These are phyloP conservation scores for Nannochloropsis oceanica DNA, from an alignment of 108 stramenopile genomes.

Conservation along the genomic window DNA sequence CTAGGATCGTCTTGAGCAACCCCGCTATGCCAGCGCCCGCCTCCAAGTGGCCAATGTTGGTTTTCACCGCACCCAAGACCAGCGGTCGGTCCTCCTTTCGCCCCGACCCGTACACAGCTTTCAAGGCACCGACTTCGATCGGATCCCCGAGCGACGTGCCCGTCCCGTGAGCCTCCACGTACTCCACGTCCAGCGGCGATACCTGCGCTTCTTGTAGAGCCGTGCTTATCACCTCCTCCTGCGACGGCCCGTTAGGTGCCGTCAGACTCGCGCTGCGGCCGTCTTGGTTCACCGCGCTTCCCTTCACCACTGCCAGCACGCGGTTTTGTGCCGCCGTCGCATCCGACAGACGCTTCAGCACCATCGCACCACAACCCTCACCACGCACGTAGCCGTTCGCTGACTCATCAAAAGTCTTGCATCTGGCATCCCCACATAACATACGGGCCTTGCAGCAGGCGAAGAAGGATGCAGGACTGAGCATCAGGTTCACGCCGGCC, in stretches of 20 bases:
- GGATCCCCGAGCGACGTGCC: slow-evolving; percentile 44
- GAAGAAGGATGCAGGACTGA: slow-evolving; percentile 28
- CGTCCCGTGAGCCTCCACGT: slow-evolving; percentile 40
- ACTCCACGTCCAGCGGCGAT: slow-evolving; percentile 15
- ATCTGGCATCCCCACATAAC: slow-evolving; percentile 26
- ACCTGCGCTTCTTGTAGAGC: slow-evolving; percentile 21
- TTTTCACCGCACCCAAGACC: slow-evolving; percentile 37
- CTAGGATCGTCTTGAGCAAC: slow-evolving; percentile 31
- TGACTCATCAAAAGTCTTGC: slow-evolving; percentile 18
- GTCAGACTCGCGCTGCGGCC: slow-evolving; percentile 38
- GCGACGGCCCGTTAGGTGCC: slow-evolving; percentile 37
- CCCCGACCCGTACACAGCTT: slow-evolving; percentile 16
- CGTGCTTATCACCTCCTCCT: slow-evolving; percentile 4
- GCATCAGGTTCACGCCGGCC: not conserved
- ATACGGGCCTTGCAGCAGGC: slow-evolving; percentile 31
- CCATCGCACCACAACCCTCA: slow-evolving; percentile 21
- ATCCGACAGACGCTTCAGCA: not conserved
- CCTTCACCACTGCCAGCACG: not conserved
- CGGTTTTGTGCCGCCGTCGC: not conserved
- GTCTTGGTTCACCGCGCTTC: slow-evolving; percentile 35
- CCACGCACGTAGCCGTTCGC: slow-evolving; percentile 17
- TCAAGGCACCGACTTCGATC: slow-evolving; percentile 36
- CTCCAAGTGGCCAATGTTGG: slow-evolving; percentile 43
- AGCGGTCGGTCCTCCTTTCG: slow-evolving; percentile 18
- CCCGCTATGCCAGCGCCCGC: slow-evolving; percentile 38